Evolutionary conservation across 208 protist genomes (phyloP).

Genomic region (Phytomonas sp.): DNA sequence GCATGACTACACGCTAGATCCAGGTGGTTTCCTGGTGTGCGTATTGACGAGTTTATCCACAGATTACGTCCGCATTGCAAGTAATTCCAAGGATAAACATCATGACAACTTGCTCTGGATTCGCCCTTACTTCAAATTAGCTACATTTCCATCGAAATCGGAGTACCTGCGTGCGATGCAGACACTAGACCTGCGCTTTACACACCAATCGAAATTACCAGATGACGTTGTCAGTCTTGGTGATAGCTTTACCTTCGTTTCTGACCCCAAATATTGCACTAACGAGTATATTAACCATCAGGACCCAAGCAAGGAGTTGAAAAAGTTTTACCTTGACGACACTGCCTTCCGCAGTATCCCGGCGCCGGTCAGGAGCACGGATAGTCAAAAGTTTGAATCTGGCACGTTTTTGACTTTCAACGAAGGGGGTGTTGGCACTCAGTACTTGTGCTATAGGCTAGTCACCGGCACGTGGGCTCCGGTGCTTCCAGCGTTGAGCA

Average conservation of each 20-base stretch:
- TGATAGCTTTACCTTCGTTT: constrained; percentile 65
- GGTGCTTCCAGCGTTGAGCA: constrained; percentile 37
- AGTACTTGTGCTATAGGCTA: constrained; percentile 74
- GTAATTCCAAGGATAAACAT: constrained; percentile 8
- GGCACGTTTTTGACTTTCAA: constrained; percentile 16
- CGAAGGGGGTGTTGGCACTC: constrained; percentile 19
- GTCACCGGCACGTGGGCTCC: constrained; percentile 69
- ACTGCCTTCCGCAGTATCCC: constrained; percentile 59
- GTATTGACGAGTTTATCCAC: constrained; percentile 40
- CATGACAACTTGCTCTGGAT: constrained; percentile 45
- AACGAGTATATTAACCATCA: constrained; percentile 53
- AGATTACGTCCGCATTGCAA: constrained; percentile 27
- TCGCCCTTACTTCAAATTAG: constrained; percentile 65
- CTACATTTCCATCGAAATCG: constrained; percentile 35
- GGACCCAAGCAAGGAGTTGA: constrained; percentile 27
- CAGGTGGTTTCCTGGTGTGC: constrained; percentile 64
- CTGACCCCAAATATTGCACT: constrained; percentile 46
- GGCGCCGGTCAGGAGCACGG: constrained; percentile 27
- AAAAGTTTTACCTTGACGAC: constrained; percentile 45
- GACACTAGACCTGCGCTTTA: constrained; percentile 62
- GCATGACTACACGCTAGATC: constrained; percentile 57
- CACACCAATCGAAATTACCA: constrained; percentile 24
- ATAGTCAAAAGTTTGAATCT: neutral
- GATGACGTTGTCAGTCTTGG: constrained; percentile 51
- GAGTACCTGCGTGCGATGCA: constrained; percentile 53